phyloP scores from a whole-genome alignment of 2,329 filamentous ascomycete species.

The Truncatella angustata region DNA sequence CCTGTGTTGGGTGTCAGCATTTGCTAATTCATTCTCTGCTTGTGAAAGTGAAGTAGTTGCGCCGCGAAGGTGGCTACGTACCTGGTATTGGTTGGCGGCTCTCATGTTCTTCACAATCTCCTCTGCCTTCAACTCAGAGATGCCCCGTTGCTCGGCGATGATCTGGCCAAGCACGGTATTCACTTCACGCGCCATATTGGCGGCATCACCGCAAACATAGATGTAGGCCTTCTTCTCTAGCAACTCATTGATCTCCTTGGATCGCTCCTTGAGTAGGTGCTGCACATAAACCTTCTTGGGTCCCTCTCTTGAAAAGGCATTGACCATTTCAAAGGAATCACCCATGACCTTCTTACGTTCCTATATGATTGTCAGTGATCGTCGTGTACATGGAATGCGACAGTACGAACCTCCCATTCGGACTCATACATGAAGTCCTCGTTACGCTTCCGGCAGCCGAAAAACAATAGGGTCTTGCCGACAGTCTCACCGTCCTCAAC shows the following conservation, averaged over 20 bases:
- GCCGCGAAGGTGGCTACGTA: slow-evolving; percentile 36
- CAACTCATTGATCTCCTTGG: slow-evolving; percentile 82
- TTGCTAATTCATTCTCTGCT: neutral
- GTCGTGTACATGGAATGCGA: neutral
- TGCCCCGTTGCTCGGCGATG: slow-evolving; percentile 76
- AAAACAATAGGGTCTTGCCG: slow-evolving; percentile 88
- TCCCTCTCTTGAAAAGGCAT: slow-evolving; percentile 89
- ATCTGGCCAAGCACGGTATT: slow-evolving; percentile 85
- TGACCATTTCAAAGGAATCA: slow-evolving; percentile 86
- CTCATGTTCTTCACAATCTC: slow-evolving; percentile 98
- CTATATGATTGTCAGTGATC: slow-evolving; percentile 45
- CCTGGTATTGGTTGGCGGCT: slow-evolving; percentile 93
- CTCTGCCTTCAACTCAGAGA: slow-evolving; percentile 84
- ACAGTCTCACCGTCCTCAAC: slow-evolving; percentile 78
- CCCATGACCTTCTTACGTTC: slow-evolving; percentile 80
- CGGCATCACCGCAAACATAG: slow-evolving; percentile 96
- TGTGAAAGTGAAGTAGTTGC: neutral
- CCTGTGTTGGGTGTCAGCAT: slow-evolving; percentile 44
- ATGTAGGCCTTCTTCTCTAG: slow-evolving; percentile 87
- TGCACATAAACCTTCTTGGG: slow-evolving; percentile 95
- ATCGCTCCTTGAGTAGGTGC: slow-evolving; percentile 81
- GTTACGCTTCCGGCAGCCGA: slow-evolving; percentile 81
- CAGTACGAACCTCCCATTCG: slow-evolving; percentile 80
- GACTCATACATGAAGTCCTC: slow-evolving; percentile 92
- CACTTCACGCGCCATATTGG: slow-evolving; percentile 94